phyloP scores from a whole-genome alignment of 176 grass and related monocot species.

The Alopecurus myosuroides region DNA sequence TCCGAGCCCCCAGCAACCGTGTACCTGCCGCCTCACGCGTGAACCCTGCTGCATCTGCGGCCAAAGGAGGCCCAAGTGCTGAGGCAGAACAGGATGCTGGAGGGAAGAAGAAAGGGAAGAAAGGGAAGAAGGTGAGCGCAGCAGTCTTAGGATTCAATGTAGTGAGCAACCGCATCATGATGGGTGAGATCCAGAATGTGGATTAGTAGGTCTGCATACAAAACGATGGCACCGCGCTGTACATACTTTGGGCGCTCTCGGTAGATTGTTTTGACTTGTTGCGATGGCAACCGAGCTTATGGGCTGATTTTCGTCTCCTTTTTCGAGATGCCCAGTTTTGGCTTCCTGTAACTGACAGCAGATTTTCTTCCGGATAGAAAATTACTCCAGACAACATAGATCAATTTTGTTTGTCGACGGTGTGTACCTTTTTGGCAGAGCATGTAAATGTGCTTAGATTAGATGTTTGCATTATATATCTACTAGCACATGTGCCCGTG shows the following conservation, averaged over 20 bases:
- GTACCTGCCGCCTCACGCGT: not conserved
- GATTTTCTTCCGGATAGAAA: conserved; percentile 36
- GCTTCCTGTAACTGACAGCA: conserved; percentile 28
- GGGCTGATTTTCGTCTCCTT: conserved; percentile 24
- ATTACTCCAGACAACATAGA: conserved; percentile 13
- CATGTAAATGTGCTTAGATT: not conserved
- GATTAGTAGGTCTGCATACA: conserved; percentile 41
- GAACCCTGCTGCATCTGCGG: conserved; percentile 24
- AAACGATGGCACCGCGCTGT: conserved; percentile 25
- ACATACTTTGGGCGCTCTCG: conserved; percentile 50
- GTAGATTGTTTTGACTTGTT: conserved; percentile 33
- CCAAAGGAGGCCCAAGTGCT: conserved; percentile 14
- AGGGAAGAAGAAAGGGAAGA: conserved; percentile 92
- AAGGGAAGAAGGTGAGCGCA: conserved; percentile 86
- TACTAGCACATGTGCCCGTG: too few species aligned
- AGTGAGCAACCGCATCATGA: conserved; percentile 98
- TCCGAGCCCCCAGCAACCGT: conserved; percentile 35
- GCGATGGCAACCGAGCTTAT: conserved; percentile 17
- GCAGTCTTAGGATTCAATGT: conserved; percentile 88
- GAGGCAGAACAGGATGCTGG: conserved; percentile 45
- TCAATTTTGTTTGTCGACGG: not conserved
- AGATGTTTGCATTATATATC: not conserved
- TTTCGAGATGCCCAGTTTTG: conserved; percentile 21
- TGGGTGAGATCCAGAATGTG: conserved; percentile 90
- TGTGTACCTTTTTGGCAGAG: not conserved